Percentiles rank a stretch among this genome's conserved stretches.
Conservation (phyloP, 345 rosid genomes). For the Salix dunnii region DNA sequence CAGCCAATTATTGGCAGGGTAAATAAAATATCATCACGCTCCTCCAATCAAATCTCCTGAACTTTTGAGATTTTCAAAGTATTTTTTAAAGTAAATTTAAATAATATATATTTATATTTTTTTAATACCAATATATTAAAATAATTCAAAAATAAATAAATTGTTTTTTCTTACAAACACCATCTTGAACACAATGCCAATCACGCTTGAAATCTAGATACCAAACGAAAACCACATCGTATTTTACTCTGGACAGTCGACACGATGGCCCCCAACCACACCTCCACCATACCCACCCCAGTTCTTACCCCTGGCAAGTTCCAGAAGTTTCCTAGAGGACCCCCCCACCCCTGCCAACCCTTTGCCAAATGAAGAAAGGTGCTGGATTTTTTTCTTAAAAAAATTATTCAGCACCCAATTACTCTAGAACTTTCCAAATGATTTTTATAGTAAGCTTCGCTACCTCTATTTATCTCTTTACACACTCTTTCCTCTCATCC, state of each 20-base stretch:
- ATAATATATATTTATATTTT: no score
- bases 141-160: no score
- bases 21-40: neutral
- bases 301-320: slow-evolving; percentile 14
- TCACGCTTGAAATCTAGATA: neutral
- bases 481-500: neutral
- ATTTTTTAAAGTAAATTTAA: no score
- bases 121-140: no score
- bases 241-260: neutral
- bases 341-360: neutral
- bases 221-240: neutral
- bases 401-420: neutral
- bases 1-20: slow-evolving; percentile 7
- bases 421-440: slow-evolving; percentile 39
- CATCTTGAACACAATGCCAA: no score
- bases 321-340: slow-evolving; percentile 43
- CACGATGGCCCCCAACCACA: neutral
- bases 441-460: slow-evolving; percentile 10
- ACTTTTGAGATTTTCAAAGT: no score
- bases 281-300: slow-evolving; percentile 8
- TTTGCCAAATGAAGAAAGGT: neutral
- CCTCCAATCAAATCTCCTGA: slow-evolving; percentile 11
- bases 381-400: neutral
- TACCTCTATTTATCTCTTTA: slow-evolving; percentile 3
- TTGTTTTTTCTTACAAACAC: no score